Evolutionary conservation across 768 basidiomycete species (phyloP).

Genomic region (Tylopilus rubrobrunneus): DNA sequence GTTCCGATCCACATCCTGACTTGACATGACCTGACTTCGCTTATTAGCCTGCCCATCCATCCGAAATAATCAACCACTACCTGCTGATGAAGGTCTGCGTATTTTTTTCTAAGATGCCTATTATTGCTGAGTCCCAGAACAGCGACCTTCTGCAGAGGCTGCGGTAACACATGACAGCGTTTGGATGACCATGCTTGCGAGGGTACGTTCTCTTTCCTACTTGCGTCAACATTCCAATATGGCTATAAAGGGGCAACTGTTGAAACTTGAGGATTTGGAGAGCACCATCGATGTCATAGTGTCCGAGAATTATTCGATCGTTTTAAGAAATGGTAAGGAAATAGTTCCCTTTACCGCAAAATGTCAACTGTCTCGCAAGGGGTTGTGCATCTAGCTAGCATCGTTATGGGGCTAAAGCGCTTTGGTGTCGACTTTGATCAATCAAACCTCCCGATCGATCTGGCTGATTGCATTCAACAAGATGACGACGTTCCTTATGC

Average conservation of each 20-base stretch:
- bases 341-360: too few species aligned
- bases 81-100: background rate
- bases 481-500: background rate
- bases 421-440: background rate
- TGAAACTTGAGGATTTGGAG: background rate
- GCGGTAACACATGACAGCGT: background rate
- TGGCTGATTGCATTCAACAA: background rate
- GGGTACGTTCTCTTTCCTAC: background rate
- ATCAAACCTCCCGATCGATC: background rate
- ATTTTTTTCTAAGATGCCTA: too few species aligned
- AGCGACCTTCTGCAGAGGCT: background rate
- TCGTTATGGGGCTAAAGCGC: background rate
- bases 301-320: background rate
- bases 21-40: background rate
- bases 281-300: background rate
- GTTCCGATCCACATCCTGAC: background rate
- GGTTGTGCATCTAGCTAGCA: background rate
- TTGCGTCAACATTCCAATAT: background rate
- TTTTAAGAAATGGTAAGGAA: background rate
- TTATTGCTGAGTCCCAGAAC: background rate
- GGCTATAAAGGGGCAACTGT: background rate
- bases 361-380: too few species aligned
- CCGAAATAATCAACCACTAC: background rate
- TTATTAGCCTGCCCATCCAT: background rate
- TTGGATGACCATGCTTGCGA: background rate